These are phyloP conservation scores for Fremontodendron californicum DNA, from an alignment of 345 rosid genomes.

Conservation along the genomic window DNA sequence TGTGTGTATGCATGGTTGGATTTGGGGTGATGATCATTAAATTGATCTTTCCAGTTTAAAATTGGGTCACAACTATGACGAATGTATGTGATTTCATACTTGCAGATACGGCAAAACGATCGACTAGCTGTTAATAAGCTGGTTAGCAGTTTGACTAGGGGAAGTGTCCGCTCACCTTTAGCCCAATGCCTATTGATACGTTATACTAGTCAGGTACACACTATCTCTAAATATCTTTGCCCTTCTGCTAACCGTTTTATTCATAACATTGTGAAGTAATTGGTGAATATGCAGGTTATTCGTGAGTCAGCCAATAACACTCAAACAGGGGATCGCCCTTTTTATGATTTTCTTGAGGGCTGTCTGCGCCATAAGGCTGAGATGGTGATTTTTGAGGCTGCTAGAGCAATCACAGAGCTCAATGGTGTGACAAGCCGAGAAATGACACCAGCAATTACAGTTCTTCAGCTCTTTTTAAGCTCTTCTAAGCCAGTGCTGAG, in stretches of 20 bases:
- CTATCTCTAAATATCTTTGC: background rate
- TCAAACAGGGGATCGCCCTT: slow-evolving; percentile 89
- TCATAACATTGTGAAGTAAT: slow-evolving; percentile 3
- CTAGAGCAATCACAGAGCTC: slow-evolving; percentile 98
- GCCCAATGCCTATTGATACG: slow-evolving; percentile 96
- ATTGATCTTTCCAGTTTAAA: slow-evolving; percentile 2
- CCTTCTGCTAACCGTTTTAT: background rate
- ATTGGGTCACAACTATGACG: background rate
- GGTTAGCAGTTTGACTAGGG: slow-evolving; percentile 91
- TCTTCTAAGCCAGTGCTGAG: slow-evolving; percentile 95
- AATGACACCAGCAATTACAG: slow-evolving; percentile 96
- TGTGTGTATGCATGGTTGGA: background rate
- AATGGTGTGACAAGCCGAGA: slow-evolving; percentile 89
- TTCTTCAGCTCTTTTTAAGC: slow-evolving; percentile 94
- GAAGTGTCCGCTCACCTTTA: slow-evolving; percentile 91
- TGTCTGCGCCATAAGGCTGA: slow-evolving; percentile 97
- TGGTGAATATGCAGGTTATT: slow-evolving; percentile 58
- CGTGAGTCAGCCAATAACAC: slow-evolving; percentile 68
- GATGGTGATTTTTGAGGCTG: slow-evolving; percentile 98
- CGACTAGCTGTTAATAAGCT: slow-evolving; percentile 88
- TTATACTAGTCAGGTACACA: slow-evolving; percentile 78
- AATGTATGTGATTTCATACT: slow-evolving; percentile 1
- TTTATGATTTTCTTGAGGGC: slow-evolving; percentile 92
- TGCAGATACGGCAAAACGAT: slow-evolving; percentile 92
- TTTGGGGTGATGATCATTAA: background rate